Evolutionary conservation across 306 rosid species (phyloP).

Genomic region (Ormosia semicastrata): DNA sequence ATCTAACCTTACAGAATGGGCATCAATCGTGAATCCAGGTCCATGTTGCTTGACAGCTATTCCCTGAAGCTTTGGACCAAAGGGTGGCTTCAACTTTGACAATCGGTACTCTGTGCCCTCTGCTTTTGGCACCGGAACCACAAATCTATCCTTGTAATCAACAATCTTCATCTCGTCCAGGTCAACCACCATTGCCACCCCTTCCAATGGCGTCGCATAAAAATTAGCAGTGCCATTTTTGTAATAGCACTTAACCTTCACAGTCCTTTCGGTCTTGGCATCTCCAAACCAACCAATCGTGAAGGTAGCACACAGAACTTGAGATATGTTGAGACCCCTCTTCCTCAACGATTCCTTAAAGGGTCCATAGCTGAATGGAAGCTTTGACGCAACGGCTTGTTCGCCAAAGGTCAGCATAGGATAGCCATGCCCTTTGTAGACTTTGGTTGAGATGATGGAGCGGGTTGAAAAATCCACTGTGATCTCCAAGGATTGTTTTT

Average conservation of each 20-base stretch:
- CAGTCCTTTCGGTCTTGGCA: neutral
- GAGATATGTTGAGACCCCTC: conserved; percentile 23
- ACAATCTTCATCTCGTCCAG: conserved; percentile 29
- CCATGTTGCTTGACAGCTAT: conserved; percentile 9
- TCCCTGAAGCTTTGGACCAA: conserved; percentile 34
- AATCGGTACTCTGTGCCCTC: conserved; percentile 35
- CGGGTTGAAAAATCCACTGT: conserved; percentile 30
- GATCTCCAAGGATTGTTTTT: conserved; percentile 45
- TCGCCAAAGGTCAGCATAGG: conserved; percentile 38
- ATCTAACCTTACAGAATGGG: conserved; percentile 34
- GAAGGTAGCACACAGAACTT: neutral
- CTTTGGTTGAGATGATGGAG: conserved; percentile 29
- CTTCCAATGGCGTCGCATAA: conserved; percentile 30
- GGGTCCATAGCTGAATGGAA: conserved; percentile 20
- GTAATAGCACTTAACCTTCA: conserved; percentile 31
- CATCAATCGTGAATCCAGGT: conserved; percentile 36
- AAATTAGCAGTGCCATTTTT: conserved; percentile 16
- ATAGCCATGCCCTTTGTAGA: conserved; percentile 43
- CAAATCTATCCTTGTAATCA: conserved; percentile 11
- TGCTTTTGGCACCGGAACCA: conserved; percentile 25
- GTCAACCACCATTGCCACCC: conserved; percentile 24
- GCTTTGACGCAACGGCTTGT: neutral
- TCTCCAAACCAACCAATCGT: conserved; percentile 39
- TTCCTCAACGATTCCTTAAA: conserved; percentile 20
- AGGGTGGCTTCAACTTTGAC: conserved; percentile 33